Conservation (phyloP, 2,329 filamentous ascomycete species). For the Byssoonygena ceratinophila region DNA sequence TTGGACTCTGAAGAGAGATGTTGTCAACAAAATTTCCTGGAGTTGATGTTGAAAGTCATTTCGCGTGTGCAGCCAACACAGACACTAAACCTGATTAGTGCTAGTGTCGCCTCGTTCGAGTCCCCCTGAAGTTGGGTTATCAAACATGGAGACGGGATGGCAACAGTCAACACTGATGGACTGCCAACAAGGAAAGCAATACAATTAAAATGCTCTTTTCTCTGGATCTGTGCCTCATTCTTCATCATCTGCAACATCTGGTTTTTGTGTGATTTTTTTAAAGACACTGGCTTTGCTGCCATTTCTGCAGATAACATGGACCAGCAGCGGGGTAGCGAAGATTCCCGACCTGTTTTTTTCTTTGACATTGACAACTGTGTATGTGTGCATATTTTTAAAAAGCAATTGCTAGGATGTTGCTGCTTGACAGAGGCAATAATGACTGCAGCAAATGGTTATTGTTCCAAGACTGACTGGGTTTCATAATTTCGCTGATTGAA, state of each 20-base stretch:
- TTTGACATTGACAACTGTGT: slow-evolving; percentile 98
- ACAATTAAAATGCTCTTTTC: neutral
- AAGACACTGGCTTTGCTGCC: neutral
- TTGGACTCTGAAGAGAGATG: neutral
- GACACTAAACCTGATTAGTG: neutral
- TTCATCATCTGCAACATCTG: neutral
- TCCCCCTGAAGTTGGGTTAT: neutral
- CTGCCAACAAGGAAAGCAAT: neutral
- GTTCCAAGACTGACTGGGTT: neutral
- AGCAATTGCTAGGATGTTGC: neutral
- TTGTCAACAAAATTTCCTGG: too few species aligned
- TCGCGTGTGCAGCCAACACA: slow-evolving; percentile 3
- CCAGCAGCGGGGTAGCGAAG: slow-evolving; percentile 14
- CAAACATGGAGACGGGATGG: too few species aligned
- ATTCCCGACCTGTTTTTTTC: slow-evolving; percentile 49
- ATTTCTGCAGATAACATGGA: neutral
- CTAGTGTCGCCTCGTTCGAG: neutral
- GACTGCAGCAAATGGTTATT: neutral
- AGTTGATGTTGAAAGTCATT: neutral
- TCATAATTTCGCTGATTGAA: neutral
- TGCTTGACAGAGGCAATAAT: neutral
- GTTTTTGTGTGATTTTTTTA: neutral
- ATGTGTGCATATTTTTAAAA: slow-evolving; percentile 26
- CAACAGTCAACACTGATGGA: neutral
- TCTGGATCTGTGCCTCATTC: neutral